Base-by-base conservation (phyloP, 2,329 filamentous ascomycete genomes). In the Aspergillus transmontanensis region DNA sequence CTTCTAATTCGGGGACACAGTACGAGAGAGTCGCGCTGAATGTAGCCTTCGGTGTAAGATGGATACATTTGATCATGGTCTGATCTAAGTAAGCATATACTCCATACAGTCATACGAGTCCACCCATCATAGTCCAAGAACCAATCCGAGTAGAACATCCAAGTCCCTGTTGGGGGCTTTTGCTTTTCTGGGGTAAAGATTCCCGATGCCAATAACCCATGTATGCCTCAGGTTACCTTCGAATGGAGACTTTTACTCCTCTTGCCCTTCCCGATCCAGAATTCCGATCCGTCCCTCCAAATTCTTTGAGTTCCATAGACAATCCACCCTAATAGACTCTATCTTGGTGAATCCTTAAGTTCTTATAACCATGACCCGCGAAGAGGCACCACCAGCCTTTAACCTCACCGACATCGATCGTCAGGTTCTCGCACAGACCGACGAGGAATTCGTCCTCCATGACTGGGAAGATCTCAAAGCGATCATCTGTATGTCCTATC, bases 401-500 rank as follows among this genome's bases (percentile, higher is more conserved):
- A 75, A 80, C 43, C 77, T 86, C 46, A 86, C 82, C 4, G 77
- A 79, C 45, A 75, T 81, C 58, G 84, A 86, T 71, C 80, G 79
- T 36, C 71, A 80, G 60, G 73, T 85, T 30, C 76, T 86, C 19
- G 74, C 82, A 4, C 82, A 81, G 64, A 83, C 75, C 57, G 84
- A 86, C 68, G 83, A 84, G 63, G 80, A 86, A 59, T 86, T 82
- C 67, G 71, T 82, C 53, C 76, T 77, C 43, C 83, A 84, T 57
- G 81, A 81, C 59, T 86, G 85, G 85, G 77, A 82, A 11, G 78
- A 85, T 46, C 73, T 86, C 28, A 81, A 80, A 66, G 69, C 78
- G 41, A 84, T 86, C 68, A 84, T 86, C 70, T 79, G 84, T 86
- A 75, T 66, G 76, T 71, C 21, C 32, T 16, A 14, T 48, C 46